phyloP scores from a whole-genome alignment of 306 rosid genomes.

The Lablab purpureus region DNA sequence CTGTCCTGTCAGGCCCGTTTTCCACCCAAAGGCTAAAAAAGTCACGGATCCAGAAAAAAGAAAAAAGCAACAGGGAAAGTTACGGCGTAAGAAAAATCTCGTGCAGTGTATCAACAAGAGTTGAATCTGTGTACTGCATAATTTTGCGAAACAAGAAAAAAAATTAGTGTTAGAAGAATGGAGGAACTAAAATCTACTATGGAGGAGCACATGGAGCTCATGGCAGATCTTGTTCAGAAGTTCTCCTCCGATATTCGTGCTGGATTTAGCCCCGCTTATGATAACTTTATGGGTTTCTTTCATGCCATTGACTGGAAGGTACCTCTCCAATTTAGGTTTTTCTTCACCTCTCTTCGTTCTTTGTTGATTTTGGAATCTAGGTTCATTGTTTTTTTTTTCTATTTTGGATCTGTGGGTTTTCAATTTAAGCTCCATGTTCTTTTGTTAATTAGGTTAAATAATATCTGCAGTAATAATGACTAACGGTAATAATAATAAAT shows the following conservation, averaged over 20 bases:
- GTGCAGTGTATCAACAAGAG: not conserved
- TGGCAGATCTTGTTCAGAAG: slow-evolving; percentile 81
- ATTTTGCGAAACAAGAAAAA: not conserved
- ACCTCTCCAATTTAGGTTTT: not conserved
- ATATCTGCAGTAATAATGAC: too few species aligned
- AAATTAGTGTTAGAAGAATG: slow-evolving; percentile 45
- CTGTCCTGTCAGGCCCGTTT: too few species aligned
- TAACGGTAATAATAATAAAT: too few species aligned
- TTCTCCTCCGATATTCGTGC: slow-evolving; percentile 78
- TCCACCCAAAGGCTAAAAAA: too few species aligned
- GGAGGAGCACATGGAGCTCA: slow-evolving; percentile 78
- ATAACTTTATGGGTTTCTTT: slow-evolving; percentile 84
- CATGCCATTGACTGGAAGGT: slow-evolving; percentile 97
- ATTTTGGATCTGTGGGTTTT: not conserved
- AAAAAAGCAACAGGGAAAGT: not conserved
- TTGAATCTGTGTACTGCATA: not conserved
- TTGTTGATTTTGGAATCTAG: too few species aligned
- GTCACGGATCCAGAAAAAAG: too few species aligned
- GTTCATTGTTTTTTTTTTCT: too few species aligned
- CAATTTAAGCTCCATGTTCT: not conserved
- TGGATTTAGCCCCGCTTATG: slow-evolving; percentile 76
- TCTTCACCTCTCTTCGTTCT: not conserved
- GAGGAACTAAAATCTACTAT: slow-evolving; percentile 72
- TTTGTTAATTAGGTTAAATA: too few species aligned
- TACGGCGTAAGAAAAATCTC: not conserved